Evolutionary conservation across 2,329 filamentous ascomycete genomes (phyloP).

Genomic region (Zasmidium angulare): DNA sequence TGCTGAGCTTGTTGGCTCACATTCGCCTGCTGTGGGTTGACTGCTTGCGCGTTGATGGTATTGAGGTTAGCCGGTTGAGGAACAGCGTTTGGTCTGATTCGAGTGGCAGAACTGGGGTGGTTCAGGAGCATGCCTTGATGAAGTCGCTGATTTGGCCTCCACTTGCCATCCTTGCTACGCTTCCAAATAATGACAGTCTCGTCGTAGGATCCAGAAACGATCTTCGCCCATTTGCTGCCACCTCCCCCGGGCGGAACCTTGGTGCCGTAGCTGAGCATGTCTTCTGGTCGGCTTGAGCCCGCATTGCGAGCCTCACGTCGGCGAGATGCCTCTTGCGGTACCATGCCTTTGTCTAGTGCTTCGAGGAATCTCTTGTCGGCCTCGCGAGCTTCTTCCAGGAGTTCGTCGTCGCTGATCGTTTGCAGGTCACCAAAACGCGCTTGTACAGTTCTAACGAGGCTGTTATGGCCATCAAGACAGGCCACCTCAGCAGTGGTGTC

Average conservation of each 20-base stretch:
- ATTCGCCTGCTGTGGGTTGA: slow-evolving; percentile 7
- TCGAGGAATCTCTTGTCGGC: slow-evolving; percentile 73
- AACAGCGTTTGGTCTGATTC: slow-evolving; percentile 8
- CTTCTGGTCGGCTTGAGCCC: slow-evolving; percentile 71
- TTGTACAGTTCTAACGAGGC: slow-evolving; percentile 90
- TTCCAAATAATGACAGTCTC: slow-evolving; percentile 96
- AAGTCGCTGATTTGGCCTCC: slow-evolving; percentile 70
- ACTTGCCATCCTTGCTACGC: slow-evolving; percentile 70
- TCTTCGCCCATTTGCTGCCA: slow-evolving; percentile 85
- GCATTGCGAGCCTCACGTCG: slow-evolving; percentile 55
- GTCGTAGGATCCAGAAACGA: slow-evolving; percentile 95
- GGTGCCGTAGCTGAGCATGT: slow-evolving; percentile 77
- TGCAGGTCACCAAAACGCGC: slow-evolving; percentile 89
- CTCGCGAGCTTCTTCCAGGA: slow-evolving; percentile 68
- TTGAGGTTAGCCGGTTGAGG: slow-evolving; percentile 13
- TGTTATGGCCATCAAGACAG: slow-evolving; percentile 75
- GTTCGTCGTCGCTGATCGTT: slow-evolving; percentile 68
- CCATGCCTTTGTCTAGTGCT: slow-evolving; percentile 50
- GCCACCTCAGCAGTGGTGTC: slow-evolving; percentile 84
- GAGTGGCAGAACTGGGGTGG: slow-evolving; percentile 4
- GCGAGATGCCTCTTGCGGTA: slow-evolving; percentile 32
- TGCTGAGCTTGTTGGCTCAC: slow-evolving; percentile 18
- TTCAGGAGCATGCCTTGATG: slow-evolving; percentile 28
- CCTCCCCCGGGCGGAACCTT: slow-evolving; percentile 89
- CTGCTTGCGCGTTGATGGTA: slow-evolving; percentile 11